Evolutionary conservation across 306 rosid species (phyloP).

Genomic region (Rosa rugosa): DNA sequence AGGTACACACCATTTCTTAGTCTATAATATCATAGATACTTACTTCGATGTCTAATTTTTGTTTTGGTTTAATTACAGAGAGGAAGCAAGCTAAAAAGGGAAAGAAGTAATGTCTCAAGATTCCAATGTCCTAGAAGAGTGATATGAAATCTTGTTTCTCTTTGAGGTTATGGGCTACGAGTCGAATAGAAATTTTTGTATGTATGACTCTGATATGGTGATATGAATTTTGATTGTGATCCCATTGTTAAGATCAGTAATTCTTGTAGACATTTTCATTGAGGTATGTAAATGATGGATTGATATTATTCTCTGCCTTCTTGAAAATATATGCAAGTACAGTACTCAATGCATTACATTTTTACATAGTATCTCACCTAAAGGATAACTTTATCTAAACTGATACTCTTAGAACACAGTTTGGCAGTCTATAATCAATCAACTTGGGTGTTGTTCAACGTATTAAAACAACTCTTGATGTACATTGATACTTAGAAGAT

Average conservation of each 20-base stretch:
- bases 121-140: neutral
- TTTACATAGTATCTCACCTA: neutral
- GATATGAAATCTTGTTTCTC: neutral
- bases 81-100: conserved; percentile 56
- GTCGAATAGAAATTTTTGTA: neutral
- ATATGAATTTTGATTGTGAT: neutral
- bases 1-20: conserved; percentile 30
- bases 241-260: neutral
- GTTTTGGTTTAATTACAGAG: conserved; percentile 32
- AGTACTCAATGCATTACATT: neutral
- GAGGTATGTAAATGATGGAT: neutral
- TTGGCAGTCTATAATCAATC: neutral
- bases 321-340: neutral
- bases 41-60: neutral
- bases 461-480: neutral
- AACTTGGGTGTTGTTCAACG: neutral
- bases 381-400: neutral
- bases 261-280: neutral
- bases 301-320: neutral
- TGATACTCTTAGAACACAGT: neutral
- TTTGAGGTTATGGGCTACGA: neutral
- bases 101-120: conserved; percentile 25
- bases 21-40: neutral
- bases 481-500: neutral
- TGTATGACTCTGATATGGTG: neutral